Base-by-base conservation (phyloP, 345 rosid genomes). In the Eucalyptus pauciflora region DNA sequence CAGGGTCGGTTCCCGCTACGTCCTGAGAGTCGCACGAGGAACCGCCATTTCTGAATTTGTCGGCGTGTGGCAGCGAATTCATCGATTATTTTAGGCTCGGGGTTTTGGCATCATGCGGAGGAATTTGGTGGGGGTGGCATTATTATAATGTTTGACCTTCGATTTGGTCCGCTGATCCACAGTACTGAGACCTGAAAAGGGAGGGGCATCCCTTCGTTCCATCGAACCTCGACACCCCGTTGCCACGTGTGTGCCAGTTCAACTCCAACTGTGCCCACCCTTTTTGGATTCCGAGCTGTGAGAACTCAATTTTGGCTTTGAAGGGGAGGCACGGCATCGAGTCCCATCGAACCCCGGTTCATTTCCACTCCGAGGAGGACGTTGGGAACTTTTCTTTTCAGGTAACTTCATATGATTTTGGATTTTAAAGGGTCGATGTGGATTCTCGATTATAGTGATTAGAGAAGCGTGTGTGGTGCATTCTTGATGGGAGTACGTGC, bases 31-130 rank as follows among this genome's bases (percentile, higher is more conserved):
- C 18, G 41, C 76, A 64, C 10, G 76, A 76, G 27, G 83, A 91
- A 93, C 95, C 92, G 93, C 88, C 94, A 90, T 91, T 91, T 91
- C 48, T 20, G 86, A 92, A 91, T 90, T 92, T 93, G 95, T 93
- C 95, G 94, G 95, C 93, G 85, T 88, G 64, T 88, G 88, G 56
- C 88, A 88, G 54, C 56, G 88, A 85, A 51, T 90, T 88, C 43
- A 27, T 37, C 85, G 20, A 17, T 41, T 54, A 33, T 13, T 41
- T 76, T 71, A 33, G 22, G 7, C 45, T 71, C 10, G 24, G 81
- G 80, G 0, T 31, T 37, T 71, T 20, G 81, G 27, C 83, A 37
- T 18, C 22, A 41, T 6, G 83, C 14, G 48, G 83, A 37, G 46
- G 46, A 37, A 10, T 20, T 76, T 12, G 83, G 83, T 3, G 45